Percentiles rank a stretch among this genome's conserved stretches.
phyloP scores from a whole-genome alignment of 805 yeast species.

The Candida xiaguanensis region DNA sequence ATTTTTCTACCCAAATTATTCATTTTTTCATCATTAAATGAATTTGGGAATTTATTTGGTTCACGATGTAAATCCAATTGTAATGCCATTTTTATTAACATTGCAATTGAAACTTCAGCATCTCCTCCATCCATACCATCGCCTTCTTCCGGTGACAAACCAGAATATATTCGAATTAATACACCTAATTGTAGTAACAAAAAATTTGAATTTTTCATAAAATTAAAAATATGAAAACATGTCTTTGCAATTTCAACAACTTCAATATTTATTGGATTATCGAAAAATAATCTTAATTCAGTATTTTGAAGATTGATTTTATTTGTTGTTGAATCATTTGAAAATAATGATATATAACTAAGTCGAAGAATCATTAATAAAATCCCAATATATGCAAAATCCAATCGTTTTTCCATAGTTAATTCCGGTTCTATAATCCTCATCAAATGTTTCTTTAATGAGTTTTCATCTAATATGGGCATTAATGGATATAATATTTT shows the following conservation, averaged over 20 bases:
- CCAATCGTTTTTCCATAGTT: constrained; percentile 23
- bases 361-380: constrained; percentile 31
- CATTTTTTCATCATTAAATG: constrained; percentile 21
- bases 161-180: constrained; percentile 47
- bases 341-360: constrained; percentile 30
- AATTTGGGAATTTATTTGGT: constrained; percentile 40
- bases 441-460: constrained; percentile 20
- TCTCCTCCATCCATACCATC: constrained; percentile 58
- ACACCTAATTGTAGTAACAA: constrained; percentile 53
- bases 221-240: constrained; percentile 34
- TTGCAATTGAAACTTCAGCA: constrained; percentile 51
- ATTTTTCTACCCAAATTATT: constrained; percentile 54
- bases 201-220: constrained; percentile 39
- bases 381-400: constrained; percentile 31
- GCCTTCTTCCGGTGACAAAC: constrained; percentile 51
- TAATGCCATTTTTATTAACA: constrained; percentile 63
- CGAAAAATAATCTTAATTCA: constrained; percentile 22
- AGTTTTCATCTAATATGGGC: constrained; percentile 39
- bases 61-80: constrained; percentile 68
- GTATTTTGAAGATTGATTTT: constrained; percentile 19
- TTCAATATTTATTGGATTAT: constrained; percentile 29
- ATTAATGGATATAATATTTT: constrained; percentile 38
- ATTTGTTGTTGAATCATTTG: constrained; percentile 25
- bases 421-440: constrained; percentile 12
- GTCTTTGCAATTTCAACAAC: constrained; percentile 28